phyloP scores from a whole-genome alignment of 75 land plant species.

The Sequoia sempervirens region DNA sequence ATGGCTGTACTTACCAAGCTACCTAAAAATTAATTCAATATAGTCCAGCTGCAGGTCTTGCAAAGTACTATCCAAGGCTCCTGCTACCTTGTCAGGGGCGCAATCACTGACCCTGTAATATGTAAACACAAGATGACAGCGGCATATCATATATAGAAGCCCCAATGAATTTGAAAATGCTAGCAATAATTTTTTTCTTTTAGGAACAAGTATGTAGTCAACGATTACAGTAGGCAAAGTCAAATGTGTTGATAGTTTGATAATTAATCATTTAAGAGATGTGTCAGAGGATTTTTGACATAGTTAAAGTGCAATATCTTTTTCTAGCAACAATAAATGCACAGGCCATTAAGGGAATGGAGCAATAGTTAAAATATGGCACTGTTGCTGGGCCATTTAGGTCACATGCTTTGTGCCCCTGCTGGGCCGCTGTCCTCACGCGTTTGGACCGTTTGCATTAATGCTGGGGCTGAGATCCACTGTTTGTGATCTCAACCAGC shows the following conservation, averaged over 20 bases:
- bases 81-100: constrained; percentile 13
- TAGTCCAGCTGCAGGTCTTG: constrained; percentile 33
- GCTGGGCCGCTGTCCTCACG: too few relatives aligned
- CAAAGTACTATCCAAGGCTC: constrained; percentile 24
- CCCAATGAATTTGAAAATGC: not conserved
- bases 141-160: not conserved
- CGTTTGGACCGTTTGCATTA: too few relatives aligned
- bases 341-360: too few relatives aligned
- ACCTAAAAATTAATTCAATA: not conserved
- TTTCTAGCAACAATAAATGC: not conserved
- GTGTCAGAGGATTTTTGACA: not conserved
- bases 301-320: not conserved
- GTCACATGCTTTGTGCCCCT: too few relatives aligned
- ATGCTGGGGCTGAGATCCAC: too few relatives aligned
- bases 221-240: not conserved
- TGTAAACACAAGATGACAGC: not conserved
- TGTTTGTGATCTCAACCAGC: too few relatives aligned
- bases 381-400: too few relatives aligned
- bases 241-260: not conserved
- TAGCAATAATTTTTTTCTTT: not conserved
- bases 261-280: not conserved
- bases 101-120: constrained; percentile 8
- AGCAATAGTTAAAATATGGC: too few relatives aligned
- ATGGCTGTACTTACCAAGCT: not conserved
- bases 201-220: not conserved